phyloP scores from a whole-genome alignment of 208 protist species.

The Trypanosoma avium region DNA sequence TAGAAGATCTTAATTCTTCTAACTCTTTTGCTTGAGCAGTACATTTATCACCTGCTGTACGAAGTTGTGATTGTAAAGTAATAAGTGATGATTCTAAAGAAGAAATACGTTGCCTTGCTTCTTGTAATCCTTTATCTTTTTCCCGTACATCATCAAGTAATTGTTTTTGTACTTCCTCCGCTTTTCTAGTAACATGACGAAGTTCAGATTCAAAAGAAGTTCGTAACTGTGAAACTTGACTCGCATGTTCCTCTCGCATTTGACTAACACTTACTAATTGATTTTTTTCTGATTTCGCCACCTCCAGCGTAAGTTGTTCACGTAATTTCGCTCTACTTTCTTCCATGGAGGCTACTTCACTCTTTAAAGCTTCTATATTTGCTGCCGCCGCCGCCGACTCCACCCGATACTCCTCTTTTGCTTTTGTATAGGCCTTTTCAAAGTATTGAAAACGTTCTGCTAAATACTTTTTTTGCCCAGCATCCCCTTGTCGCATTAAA shows the following conservation, averaged over 20 bases:
- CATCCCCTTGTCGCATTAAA: slow-evolving; percentile 78
- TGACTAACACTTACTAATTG: slow-evolving; percentile 16
- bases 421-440: slow-evolving; percentile 33
- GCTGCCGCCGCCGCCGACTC: slow-evolving; percentile 20
- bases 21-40: slow-evolving; percentile 46
- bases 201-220: slow-evolving; percentile 19
- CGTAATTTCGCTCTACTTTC: slow-evolving; percentile 16
- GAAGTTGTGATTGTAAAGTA: slow-evolving; percentile 40
- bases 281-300: slow-evolving; percentile 30
- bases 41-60: slow-evolving; percentile 41
- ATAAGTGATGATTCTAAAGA: slow-evolving; percentile 35
- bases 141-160: slow-evolving; percentile 23
- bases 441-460: slow-evolving; percentile 82
- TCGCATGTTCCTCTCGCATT: slow-evolving; percentile 31
- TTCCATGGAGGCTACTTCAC: slow-evolving; percentile 21
- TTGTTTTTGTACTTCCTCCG: slow-evolving; percentile 34
- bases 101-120: slow-evolving; percentile 16
- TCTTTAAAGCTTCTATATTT: slow-evolving; percentile 36
- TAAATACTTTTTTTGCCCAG: slow-evolving; percentile 80
- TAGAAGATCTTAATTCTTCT: slow-evolving; percentile 50
- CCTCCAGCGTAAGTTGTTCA: slow-evolving; percentile 21
- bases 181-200: slow-evolving; percentile 11
- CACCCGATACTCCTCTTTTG: slow-evolving; percentile 20
- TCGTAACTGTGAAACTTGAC: slow-evolving; percentile 26
- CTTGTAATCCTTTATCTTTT: slow-evolving; percentile 34